Evolutionary conservation across 495 filamentous ascomycete genomes (phyloP).

Genomic region (Xylaria palmicola): DNA sequence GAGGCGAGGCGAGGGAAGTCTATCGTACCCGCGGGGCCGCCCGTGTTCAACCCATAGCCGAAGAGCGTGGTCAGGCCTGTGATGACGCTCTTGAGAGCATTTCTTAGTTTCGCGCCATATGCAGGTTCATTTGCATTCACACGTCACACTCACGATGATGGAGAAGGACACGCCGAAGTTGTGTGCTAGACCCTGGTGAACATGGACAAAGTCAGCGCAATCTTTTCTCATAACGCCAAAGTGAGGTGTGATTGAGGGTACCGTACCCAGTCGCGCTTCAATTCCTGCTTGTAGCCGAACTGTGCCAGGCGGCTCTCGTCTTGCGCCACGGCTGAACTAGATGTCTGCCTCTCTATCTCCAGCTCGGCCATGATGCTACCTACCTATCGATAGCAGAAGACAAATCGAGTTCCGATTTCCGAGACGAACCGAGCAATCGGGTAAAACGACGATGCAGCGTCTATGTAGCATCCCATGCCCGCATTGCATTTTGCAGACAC

Average conservation of each 20-base stretch:
- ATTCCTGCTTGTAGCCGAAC: constrained; percentile 63
- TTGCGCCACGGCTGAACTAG: constrained; percentile 29
- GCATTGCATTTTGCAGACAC: too few relatives aligned
- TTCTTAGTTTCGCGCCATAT: background rate
- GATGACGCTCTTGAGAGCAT: constrained; percentile 52
- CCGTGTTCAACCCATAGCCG: constrained; percentile 55
- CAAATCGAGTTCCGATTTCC: too few relatives aligned
- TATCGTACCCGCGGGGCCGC: constrained; percentile 55
- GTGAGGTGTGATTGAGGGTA: too few relatives aligned
- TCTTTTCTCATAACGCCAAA: too few relatives aligned
- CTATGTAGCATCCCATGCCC: background rate
- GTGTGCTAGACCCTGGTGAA: constrained; percentile 45
- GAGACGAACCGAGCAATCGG: too few relatives aligned
- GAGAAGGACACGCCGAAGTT: constrained; percentile 68
- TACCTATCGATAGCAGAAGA: background rate
- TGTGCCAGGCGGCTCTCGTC: constrained; percentile 58
- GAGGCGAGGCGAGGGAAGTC: background rate
- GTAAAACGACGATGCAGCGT: too few relatives aligned
- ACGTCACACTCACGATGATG: constrained; percentile 54
- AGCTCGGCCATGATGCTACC: too few relatives aligned
- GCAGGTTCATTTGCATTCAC: background rate
- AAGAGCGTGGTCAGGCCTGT: constrained; percentile 61
- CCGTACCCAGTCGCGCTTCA: constrained; percentile 58
- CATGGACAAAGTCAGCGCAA: background rate
- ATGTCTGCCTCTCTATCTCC: constrained; percentile 25